A percentile compares a stretch with the other conserved stretches of the same genome.
These are phyloP conservation scores for Aspergillus mulundensis DNA, from an alignment of 495 filamentous ascomycete species.

Conservation along the genomic window DNA sequence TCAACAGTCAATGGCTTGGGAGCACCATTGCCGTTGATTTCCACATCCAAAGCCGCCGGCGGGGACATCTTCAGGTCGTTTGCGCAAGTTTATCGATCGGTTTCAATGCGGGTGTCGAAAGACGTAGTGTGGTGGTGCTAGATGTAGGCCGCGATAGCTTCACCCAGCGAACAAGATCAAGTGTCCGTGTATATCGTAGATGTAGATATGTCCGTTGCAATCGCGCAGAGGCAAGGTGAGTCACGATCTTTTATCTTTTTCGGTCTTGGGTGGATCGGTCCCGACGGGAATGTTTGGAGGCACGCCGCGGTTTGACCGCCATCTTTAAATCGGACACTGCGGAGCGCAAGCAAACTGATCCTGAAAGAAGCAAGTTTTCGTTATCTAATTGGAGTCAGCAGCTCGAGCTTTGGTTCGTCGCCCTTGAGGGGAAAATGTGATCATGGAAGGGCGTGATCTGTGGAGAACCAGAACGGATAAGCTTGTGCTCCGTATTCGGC, in stretches of 20 bases:
- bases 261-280: slow-evolving; percentile 19
- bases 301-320: slow-evolving; percentile 8
- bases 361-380: slow-evolving; percentile 18
- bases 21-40: slow-evolving; percentile 35
- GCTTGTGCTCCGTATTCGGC: not conserved
- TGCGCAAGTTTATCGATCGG: not conserved
- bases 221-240: not conserved
- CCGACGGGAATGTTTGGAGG: slow-evolving; percentile 10
- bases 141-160: not conserved
- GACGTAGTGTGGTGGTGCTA: not conserved
- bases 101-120: not conserved
- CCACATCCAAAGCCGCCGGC: slow-evolving; percentile 38
- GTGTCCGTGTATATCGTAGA: not conserved
- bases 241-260: slow-evolving; percentile 15
- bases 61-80: slow-evolving; percentile 31
- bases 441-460: slow-evolving; percentile 20
- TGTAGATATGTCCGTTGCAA: not conserved
- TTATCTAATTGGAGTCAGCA: slow-evolving; percentile 33
- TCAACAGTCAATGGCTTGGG: slow-evolving; percentile 62
- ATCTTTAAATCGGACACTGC: slow-evolving; percentile 8
- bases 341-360: not conserved
- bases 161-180: too few species aligned
- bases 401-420: slow-evolving; percentile 12
- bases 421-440: slow-evolving; percentile 2
- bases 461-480: not conserved